Evolutionary conservation across 2,329 filamentous ascomycete genomes (phyloP), one percentile per base, ranked within the genome.

Genomic region (Paracorniculantispora psalliotae): DNA sequence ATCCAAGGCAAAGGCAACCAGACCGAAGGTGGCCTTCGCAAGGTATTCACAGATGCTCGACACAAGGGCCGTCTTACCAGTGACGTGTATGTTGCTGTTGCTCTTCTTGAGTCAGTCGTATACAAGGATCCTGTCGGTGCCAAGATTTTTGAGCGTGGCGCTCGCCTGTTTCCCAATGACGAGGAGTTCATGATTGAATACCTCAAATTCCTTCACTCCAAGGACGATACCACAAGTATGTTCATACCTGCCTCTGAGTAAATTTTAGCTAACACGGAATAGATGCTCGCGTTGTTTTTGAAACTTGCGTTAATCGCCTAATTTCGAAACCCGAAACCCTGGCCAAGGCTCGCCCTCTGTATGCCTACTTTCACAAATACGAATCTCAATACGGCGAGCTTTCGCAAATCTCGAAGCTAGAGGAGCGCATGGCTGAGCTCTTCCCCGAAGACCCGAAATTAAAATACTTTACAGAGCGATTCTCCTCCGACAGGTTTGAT

Each of bases 231-330:
- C 50, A 96, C 91, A 33, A 97, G 91, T 96, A 81, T 81, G 90
- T 81, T 33, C 17, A 26, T 17, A 21, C 17, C 25, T n/a, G 21
- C 3, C 17, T 43, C 12, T 2, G 17, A 15, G 6, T 2, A 21
- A 8, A 10, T n/a, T 23, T 21, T 8, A 23, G 21, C 67, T 72
- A 49, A 69, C 61, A 15, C 15, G 57, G 44, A 21, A 35, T 65
- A 92, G 92, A 99, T 80, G 94, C 94, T 35, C 86, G 94, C 64
- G 92, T 94, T 10, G 92, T 97, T 2, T 99, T 99, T 67, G 94
- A 97, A 72, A 97, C 92, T 17, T 92, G 92, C 17, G 90, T 97
- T 61, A 90, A 89, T 68, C 88, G 88, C 62, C 82, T 97, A 46
- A 84, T 89, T 8, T 82, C 88, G 25, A 94, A 92, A 65, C 85